A percentile compares a stretch with the other conserved stretches of the same genome.
Conservation (phyloP, 2,329 filamentous ascomycete genomes). For the Stemphylium beticola region DNA sequence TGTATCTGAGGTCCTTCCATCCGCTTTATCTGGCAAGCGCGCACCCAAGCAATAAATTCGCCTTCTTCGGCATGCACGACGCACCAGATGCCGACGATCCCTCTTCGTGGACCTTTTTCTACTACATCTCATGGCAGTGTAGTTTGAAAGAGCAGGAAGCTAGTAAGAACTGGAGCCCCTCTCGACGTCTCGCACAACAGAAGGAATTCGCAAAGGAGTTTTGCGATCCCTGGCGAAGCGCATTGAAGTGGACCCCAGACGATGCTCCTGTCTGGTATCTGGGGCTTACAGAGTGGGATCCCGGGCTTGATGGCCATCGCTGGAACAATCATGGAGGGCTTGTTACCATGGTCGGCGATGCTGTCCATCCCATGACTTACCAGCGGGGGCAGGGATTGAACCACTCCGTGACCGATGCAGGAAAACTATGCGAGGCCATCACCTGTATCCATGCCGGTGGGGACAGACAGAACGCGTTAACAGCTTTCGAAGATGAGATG, state of each 20-base stretch:
- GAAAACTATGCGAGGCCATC: conserved; percentile 47
- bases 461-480: conserved; percentile 40
- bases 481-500: conserved; percentile 55
- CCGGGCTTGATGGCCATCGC: conserved; percentile 31
- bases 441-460: conserved; percentile 29
- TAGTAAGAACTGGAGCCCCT: conserved; percentile 44
- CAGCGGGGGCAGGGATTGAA: conserved; percentile 59
- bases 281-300: conserved; percentile 47
- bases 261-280: conserved; percentile 43
- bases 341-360: conserved; percentile 50
- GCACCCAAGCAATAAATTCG: conserved; percentile 54
- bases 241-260: conserved; percentile 45
- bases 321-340: conserved; percentile 46
- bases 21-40: conserved; percentile 53
- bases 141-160: conserved; percentile 51
- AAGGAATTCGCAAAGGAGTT: conserved; percentile 50
- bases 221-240: conserved; percentile 54
- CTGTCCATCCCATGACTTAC: conserved; percentile 52
- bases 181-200: conserved; percentile 48
- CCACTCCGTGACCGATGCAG: conserved; percentile 54
- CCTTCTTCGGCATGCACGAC: conserved; percentile 56
- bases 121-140: conserved; percentile 56
- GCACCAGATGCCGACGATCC: conserved; percentile 47
- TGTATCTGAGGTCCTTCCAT: conserved; percentile 53
- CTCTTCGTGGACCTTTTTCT: conserved; percentile 55